Evolutionary conservation across 768 basidiomycete genomes (phyloP), one percentile per base, ranked within the genome.

Genomic region (Astraeus odoratus): DNA sequence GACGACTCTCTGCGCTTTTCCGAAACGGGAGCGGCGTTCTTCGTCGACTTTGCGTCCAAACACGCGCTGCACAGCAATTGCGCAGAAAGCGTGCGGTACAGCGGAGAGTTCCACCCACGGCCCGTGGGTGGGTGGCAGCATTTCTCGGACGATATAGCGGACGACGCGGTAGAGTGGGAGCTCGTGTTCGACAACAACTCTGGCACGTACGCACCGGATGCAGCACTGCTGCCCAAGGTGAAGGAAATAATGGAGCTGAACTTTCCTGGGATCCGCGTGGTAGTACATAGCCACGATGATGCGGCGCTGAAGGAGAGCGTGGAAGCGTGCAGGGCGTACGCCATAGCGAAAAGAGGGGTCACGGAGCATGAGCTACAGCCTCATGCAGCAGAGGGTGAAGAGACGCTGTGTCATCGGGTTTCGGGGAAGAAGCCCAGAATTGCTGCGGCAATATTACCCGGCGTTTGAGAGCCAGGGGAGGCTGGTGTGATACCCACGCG

Each of bases 1-100:
- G 87, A 86, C 64, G 78, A 86, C 49, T 75, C 84, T 8, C 72
- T 89, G 51, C 76, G 88, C 18, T 90, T 91, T 65, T 88, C 86
- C 22, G 88, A 90, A 61, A 92, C 88, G 3, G 87, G 87, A 13
- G 86, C 86, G 9, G 81, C 85, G 26, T 91, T 91, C 66, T 86
- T 88, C 55, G 85, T 89, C 49, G 85, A 90, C 63, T 83, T 90
- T 58, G 83, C 81, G 34, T 85, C 83, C 22, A 92, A 93, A 64
- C 90, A 92, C 57, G 89, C 86, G 4, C 71, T 92, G 58, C 88
- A 91, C 65, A 71, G 80, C 33, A 85, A 87, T 58, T 86, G 86
- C 57, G 72, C 73, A 13, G 69, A 73, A 49, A 61, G 66, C 13
- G 86, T 89, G 48, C 70, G 83, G 39, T 89, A 87, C 56, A 73